Conservation (phyloP, 805 yeast species). For the Kodamaea hsintzibuensis region DNA sequence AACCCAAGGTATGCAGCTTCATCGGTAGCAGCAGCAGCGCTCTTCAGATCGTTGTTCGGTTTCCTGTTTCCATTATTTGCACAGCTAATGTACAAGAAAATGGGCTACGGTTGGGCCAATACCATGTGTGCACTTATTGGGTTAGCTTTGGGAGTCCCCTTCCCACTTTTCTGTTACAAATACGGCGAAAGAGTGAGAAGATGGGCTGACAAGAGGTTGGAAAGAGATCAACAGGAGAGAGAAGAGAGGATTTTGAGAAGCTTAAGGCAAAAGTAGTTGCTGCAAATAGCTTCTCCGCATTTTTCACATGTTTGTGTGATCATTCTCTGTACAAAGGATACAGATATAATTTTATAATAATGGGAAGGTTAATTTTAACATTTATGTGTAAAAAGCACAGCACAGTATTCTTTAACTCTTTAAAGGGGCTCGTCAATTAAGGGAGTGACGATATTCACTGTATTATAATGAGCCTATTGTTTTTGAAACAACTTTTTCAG, state of each 20-base stretch:
- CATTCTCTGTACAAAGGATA: too few relatives aligned
- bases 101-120: constrained; percentile 74
- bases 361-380: neutral
- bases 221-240: constrained; percentile 45
- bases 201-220: constrained; percentile 58
- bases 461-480: too few relatives aligned
- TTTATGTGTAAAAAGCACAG: neutral
- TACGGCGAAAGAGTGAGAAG: constrained; percentile 58
- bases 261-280: constrained; percentile 16
- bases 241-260: constrained; percentile 44
- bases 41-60: constrained; percentile 67
- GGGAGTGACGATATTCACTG: too few relatives aligned
- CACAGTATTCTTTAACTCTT: too few relatives aligned
- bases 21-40: constrained; percentile 68
- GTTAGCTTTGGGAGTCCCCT: constrained; percentile 62
- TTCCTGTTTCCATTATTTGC: constrained; percentile 71
- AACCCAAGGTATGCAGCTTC: constrained; percentile 68
- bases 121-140: constrained; percentile 61
- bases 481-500: too few relatives aligned
- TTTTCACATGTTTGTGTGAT: neutral
- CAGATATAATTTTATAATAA: neutral
- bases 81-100: constrained; percentile 49
- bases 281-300: neutral
- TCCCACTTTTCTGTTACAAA: constrained; percentile 57
- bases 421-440: too few relatives aligned